Base-by-base conservation (phyloP, 306 rosid species). In the Trichosanthes cucumerina region DNA sequence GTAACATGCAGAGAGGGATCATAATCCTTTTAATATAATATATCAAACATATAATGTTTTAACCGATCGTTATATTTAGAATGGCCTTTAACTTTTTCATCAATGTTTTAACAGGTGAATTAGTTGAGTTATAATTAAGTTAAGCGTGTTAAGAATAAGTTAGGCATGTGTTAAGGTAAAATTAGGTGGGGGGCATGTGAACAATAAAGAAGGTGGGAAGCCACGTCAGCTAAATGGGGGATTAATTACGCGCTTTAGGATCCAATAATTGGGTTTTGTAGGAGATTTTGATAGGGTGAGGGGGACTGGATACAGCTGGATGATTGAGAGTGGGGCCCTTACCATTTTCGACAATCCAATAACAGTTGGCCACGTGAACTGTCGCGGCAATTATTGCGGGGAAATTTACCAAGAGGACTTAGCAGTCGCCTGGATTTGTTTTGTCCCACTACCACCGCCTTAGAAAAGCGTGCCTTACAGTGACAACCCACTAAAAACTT, bases 251-350 rank as follows among this genome's bases (percentile, higher is more conserved):
- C 77, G 77, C 39, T 47, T 72, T 46, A 72, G 6, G 23, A 26
- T 13, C 56, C 39, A 47, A 71, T 71, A 43, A 71, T 71, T 71
- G 26, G 34, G 33, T 39, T 9, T 57, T 60, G n/a, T n/a, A 15
- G 73, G 47, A 64, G 71, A 64, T 62, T 71, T 49, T 28, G 43
- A 14, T 49, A 28, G 44, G 13, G 28, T 8, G 56, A n/a, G 9
- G 54, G n/a, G 34, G 9, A 44, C 38, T 50, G 23, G 70, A 54
- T 41, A 81, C 93, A 90, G 91, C 90, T 90, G 88, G 88, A 81
- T 79, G 28, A n/a, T 8, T 15, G 33, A 57, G 58, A 14, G 79
- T 82, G 76, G 86, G 87, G 78, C 26, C 80, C 84, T 3, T 41
- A 68, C 54, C 65, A 56, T 72, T 59, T 21, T 23, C 14, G 83